Base-by-base conservation (phyloP, 2,329 filamentous ascomycete species). In the Reticulascus tulasneorum region DNA sequence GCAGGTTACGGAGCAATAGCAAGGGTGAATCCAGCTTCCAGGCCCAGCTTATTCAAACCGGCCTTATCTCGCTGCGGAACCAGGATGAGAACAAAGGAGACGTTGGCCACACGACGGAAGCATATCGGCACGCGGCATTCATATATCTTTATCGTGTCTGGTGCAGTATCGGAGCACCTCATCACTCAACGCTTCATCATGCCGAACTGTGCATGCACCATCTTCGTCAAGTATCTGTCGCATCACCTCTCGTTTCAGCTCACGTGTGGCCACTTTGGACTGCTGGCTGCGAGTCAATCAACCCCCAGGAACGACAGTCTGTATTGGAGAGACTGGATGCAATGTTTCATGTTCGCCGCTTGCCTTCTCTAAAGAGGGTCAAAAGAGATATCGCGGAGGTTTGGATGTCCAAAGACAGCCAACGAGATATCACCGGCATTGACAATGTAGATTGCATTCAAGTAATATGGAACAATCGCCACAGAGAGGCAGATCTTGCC, bases 221-320 rank as follows among this genome's bases (percentile, higher is more conserved):
- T 22, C 42, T 59, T 4, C 31, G 40, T 7, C 30, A 44, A 15
- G 51, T 58, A 4, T 45, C 49, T 4, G 42, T 54, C 12, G 35
- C 38, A 3, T 57, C 55, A 2, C 48, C 55, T 6, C 52, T 56
- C 10, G 50, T 49, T 7, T 50, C 55, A 2, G 47, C 46, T 2
- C 56, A 59, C 17, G 49, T 50, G 11, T 58, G 54, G 54, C 55
- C 56, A 5, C 37, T 58, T 2, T 58, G 51, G 52, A 58, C 54
- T 3, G 53, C 54, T 0, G 56, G 50, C 4, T 57, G 56, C 35
- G 56, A 59, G 32, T 51, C 54, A 1, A 47, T 55, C 28, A 49
- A 53, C 17, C 23, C 17, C 1, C 27, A 38, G 3, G 26, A 47
- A 16, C 47, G 56, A 4, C 45, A 44, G 22, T 43, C 48, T 9